These are phyloP conservation scores for Volvox africanus DNA, from an alignment of 139 green algal species.

Conservation along the genomic window DNA sequence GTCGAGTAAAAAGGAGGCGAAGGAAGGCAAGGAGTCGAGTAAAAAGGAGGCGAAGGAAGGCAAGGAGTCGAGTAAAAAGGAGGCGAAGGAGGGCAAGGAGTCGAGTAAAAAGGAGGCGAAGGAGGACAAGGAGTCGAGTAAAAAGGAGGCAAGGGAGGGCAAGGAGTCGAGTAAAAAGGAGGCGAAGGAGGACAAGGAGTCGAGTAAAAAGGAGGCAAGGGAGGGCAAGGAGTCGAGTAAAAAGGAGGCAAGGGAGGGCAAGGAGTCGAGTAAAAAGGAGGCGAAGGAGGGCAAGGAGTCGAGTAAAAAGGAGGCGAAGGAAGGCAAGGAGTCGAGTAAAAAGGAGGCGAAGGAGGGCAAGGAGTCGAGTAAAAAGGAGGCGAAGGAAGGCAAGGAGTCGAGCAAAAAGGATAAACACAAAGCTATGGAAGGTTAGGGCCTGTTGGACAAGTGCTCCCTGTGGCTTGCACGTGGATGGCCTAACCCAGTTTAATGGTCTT, in stretches of 20 bases:
- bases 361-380: neutral
- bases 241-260: neutral
- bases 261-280: conserved; percentile 9
- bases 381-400: neutral
- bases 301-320: neutral
- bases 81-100: conserved; percentile 14
- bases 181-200: neutral
- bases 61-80: neutral
- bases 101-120: neutral
- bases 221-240: neutral
- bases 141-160: neutral
- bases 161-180: conserved; percentile 3
- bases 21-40: conserved; percentile 4
- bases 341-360: neutral
- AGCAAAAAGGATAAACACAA: neutral
- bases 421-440: neutral
- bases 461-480: too few relatives aligned
- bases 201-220: neutral
- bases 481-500: too few relatives aligned
- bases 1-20: too few relatives aligned
- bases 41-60: neutral
- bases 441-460: neutral
- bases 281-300: neutral
- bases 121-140: neutral
- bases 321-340: neutral